A percentile compares a stretch with the other conserved stretches of the same genome.
Conservation (phyloP, 345 rosid genomes). For the Tarenaya hassleriana region DNA sequence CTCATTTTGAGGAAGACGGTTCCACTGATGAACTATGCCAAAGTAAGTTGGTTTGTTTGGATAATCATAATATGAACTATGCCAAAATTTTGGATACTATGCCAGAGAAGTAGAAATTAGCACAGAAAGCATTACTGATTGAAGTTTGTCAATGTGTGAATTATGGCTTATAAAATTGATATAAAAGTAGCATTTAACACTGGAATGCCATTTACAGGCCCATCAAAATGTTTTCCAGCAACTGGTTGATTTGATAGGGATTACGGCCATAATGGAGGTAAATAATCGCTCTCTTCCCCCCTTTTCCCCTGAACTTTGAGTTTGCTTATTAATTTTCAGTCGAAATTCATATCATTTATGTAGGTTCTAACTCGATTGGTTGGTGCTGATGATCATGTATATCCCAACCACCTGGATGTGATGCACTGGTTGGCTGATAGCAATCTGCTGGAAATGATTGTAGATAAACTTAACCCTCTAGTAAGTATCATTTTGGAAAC, state of each 20-base stretch:
- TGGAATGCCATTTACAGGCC: conserved; percentile 43
- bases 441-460: conserved; percentile 91
- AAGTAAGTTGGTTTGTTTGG: conserved; percentile 43
- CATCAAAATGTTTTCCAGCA: conserved; percentile 81
- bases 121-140: conserved; percentile 1
- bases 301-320: conserved; percentile 1
- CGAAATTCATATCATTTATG: conserved; percentile 11
- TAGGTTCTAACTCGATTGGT: conserved; percentile 92
- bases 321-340: conserved; percentile 16
- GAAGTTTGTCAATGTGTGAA: conserved; percentile 16
- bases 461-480: conserved; percentile 79
- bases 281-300: conserved; percentile 2
- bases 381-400: conserved; percentile 91
- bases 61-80: conserved; percentile 53
- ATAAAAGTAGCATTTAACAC: conserved; percentile 7
- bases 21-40: conserved; percentile 85
- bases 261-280: conserved; percentile 99
- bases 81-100: conserved; percentile 49
- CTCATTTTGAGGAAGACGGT: conserved; percentile 91
- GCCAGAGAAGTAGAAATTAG: neutral
- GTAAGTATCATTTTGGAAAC: conserved; percentile 38
- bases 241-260: conserved; percentile 93
- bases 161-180: conserved; percentile 5
- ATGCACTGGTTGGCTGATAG: conserved; percentile 98
- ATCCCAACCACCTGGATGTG: conserved; percentile 88